Percentiles rank a stretch among this genome's conserved stretches.
Evolutionary conservation across 2,329 filamentous ascomycete species (phyloP).

Genomic region (Elsinoe necatrix): DNA sequence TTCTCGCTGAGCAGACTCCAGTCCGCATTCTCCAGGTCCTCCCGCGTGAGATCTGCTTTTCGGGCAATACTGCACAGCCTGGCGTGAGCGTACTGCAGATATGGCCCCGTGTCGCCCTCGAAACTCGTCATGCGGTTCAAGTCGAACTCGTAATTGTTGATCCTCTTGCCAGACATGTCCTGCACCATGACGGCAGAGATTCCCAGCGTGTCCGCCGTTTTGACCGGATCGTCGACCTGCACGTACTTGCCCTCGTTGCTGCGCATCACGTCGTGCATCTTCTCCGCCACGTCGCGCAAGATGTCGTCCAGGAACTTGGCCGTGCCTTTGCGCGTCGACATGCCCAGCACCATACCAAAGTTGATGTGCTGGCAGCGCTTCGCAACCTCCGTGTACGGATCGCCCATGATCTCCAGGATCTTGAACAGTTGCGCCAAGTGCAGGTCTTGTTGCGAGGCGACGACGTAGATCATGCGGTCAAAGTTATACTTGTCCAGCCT

Average conservation of each 20-base stretch:
- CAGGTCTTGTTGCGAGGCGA: constrained; percentile 56
- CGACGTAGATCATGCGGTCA: constrained; percentile 61
- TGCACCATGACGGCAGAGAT: constrained; percentile 97
- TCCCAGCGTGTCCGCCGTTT: constrained; percentile 77
- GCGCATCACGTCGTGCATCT: constrained; percentile 97
- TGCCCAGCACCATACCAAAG: constrained; percentile 59
- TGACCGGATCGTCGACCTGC: constrained; percentile 75
- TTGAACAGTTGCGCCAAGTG: constrained; percentile 59
- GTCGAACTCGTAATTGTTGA: constrained; percentile 65
- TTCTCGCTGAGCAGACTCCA: constrained; percentile 60
- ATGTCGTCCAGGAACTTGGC: constrained; percentile 42
- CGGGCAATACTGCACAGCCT: constrained; percentile 55
- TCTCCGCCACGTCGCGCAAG: constrained; percentile 59
- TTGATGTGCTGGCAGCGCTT: constrained; percentile 55
- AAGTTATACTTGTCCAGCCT: constrained; percentile 54
- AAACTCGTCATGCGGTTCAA: constrained; percentile 76
- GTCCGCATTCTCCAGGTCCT: constrained; percentile 55
- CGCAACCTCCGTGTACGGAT: constrained; percentile 47
- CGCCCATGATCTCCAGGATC: constrained; percentile 53
- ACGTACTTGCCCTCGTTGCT: constrained; percentile 84
- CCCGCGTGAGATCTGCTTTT: constrained; percentile 43
- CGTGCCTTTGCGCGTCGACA: constrained; percentile 54
- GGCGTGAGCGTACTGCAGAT: constrained; percentile 75
- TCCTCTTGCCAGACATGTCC: constrained; percentile 92
- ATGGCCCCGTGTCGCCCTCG: constrained; percentile 77